Percentiles rank a stretch among this genome's conserved stretches.
Evolutionary conservation across 768 basidiomycete species (phyloP).

Genomic region (Zangia roseola): DNA sequence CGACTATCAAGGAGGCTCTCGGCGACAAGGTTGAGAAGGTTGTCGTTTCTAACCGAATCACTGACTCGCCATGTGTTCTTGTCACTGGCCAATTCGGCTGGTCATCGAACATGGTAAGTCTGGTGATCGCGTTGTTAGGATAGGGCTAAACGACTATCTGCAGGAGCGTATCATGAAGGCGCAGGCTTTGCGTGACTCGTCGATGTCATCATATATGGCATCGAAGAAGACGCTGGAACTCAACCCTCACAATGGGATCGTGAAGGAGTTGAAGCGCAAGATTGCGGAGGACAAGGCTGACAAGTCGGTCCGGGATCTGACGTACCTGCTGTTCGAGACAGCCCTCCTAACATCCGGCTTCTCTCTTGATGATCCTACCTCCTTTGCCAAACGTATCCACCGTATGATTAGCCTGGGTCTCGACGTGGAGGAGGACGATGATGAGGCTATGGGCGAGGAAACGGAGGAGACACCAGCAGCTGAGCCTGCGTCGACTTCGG

Average conservation of each 20-base stretch:
- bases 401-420: conserved; percentile 93
- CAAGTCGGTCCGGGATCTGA: conserved; percentile 97
- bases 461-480: conserved; percentile 50
- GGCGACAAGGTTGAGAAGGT: conserved; percentile 99
- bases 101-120: conserved; percentile 94
- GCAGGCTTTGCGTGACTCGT: conserved; percentile 92
- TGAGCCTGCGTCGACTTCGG: conserved; percentile 68
- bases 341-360: conserved; percentile 94
- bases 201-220: conserved; percentile 99
- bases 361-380: conserved; percentile 91
- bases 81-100: conserved; percentile 99
- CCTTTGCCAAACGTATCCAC: conserved; percentile 94
- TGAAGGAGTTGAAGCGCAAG: conserved; percentile 95
- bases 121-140: background rate
- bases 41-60: conserved; percentile 95
- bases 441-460: conserved; percentile 40
- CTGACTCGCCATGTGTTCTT: conserved; percentile 93
- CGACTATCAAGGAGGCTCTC: conserved; percentile 95
- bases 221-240: conserved; percentile 98
- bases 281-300: conserved; percentile 97
- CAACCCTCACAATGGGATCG: conserved; percentile 87
- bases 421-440: conserved; percentile 87
- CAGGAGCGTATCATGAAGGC: conserved; percentile 99
- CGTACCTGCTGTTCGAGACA: conserved; percentile 95
- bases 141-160: conserved; percentile 4